Base-by-base conservation (phyloP, 805 yeast genomes). In the Saccharomycopsis babjevae region DNA sequence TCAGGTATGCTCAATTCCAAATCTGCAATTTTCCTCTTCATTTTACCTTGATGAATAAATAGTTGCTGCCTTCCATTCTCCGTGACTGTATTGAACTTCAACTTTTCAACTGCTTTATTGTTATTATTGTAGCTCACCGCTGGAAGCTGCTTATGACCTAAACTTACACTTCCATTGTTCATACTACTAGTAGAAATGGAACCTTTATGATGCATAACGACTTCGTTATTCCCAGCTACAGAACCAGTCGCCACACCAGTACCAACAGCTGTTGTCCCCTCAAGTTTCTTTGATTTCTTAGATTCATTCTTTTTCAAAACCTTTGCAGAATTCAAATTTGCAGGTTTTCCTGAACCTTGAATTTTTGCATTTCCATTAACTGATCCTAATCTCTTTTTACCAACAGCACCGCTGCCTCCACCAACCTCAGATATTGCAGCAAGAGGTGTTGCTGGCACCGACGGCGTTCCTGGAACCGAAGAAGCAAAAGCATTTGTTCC, bases 371-470 rank as follows among this genome's bases (percentile, higher is more conserved):
- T 40, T 16, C 52, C 52, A 46, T 22, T 46, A 4, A 71, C 59
- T 62, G 72, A 32, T 66, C 68, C 62, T 69, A 72, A 54, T 70
- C 68, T 65, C 68, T 69, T 55, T 72, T 68, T 54, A 71, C 62
- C 22, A 34, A 13, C 65, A 66, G 34, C 71, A 68, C 34, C 67
- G 43, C 50, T 67, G 65, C 56, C 63, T 64, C 20, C 65, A 62
- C 28, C 59, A 57, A 13, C 59, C 56, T 57, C 55, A 62, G 65
- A 57, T 64, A 55, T 61, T 62, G 54, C 61, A 34, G 56, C 59
- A 64, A 52, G 61, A 58, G 22, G 63, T 56, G 38, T 66, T 60
- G 25, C 59, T 58, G 42, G 58, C 59, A 56, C 61, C 38, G 10
- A 66, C 32, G 57, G 68, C 28, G 40, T 56, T 38, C 40, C 68